phyloP scores from a whole-genome alignment of 108 stramenopile species.

The Cyclostephanos invisitatus region DNA sequence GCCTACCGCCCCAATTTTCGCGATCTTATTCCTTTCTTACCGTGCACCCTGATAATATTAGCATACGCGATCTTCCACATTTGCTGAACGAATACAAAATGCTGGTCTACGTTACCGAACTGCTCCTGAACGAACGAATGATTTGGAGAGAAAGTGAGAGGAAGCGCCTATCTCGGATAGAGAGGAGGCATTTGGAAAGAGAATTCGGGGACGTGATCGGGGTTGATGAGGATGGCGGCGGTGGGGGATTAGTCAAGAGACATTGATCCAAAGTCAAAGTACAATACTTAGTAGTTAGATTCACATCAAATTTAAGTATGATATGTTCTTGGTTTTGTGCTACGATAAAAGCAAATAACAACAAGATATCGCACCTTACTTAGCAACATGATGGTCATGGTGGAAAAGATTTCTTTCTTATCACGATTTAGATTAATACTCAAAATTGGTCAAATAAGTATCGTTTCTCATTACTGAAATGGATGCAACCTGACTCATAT shows the following conservation, averaged over 20 bases:
- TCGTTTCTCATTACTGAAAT: no score
- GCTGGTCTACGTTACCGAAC: slow-evolving; percentile 73
- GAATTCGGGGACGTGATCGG: slow-evolving; percentile 33
- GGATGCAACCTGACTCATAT: no score
- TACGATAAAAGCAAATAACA: no score
- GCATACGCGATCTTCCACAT: slow-evolving; percentile 65
- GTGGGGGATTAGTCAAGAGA: neutral
- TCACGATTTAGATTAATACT: no score
- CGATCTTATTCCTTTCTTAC: slow-evolving; percentile 73
- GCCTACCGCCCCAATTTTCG: slow-evolving; percentile 54
- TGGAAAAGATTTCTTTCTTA: no score
- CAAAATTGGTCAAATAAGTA: no score
- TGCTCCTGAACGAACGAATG: slow-evolving; percentile 61
- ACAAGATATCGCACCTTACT: no score
- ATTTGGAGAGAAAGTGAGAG: slow-evolving; percentile 37
- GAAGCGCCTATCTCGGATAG: slow-evolving; percentile 15
- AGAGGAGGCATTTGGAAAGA: slow-evolving; percentile 33
- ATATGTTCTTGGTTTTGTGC: no score
- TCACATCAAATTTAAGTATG: no score
- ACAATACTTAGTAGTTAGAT: no score
- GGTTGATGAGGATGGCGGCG: neutral
- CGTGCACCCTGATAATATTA: slow-evolving; percentile 65
- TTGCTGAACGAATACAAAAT: slow-evolving; percentile 77
- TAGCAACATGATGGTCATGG: no score
- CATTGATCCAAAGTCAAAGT: neutral